A percentile compares a stretch with the other conserved stretches of the same genome.
Conservation (phyloP, 768 basidiomycete species). For the Lactifluus pinguis region DNA sequence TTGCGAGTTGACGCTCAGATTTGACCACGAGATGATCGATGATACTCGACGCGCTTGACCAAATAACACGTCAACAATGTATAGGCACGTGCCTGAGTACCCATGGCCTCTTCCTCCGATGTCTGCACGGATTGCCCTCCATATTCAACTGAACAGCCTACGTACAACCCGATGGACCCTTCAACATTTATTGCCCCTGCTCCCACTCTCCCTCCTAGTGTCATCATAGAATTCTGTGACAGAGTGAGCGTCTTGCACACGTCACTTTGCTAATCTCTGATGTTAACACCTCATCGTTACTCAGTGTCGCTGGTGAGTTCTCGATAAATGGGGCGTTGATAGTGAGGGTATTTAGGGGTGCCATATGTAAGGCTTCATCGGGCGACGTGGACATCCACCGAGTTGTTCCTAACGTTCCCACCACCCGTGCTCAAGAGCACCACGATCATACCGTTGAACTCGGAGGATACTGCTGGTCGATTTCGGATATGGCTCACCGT, state of each 20-base stretch:
- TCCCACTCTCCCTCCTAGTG: conserved; percentile 38
- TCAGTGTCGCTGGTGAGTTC: conserved; percentile 69
- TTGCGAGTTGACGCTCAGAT: not conserved
- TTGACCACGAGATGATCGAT: not conserved
- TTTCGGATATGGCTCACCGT: conserved; percentile 82
- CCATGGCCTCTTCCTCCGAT: not conserved
- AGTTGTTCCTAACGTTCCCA: conserved; percentile 85
- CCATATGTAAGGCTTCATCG: conserved; percentile 67
- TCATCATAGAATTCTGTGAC: conserved; percentile 92
- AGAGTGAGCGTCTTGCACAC: conserved; percentile 43
- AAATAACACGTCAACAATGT: conserved; percentile 47
- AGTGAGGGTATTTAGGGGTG: not conserved
- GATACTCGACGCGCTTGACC: conserved; percentile 6
- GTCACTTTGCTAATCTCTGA: not conserved
- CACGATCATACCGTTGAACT: conserved; percentile 62
- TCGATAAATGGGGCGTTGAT: not conserved
- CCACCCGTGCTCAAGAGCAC: conserved; percentile 61
- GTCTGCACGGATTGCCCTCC: conserved; percentile 21
- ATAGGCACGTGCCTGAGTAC: conserved; percentile 10
- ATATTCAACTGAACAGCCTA: not conserved
- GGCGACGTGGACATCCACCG: conserved; percentile 90
- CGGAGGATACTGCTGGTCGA: conserved; percentile 78
- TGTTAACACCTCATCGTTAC: not conserved
- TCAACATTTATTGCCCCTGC: conserved; percentile 49
- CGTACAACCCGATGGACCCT: conserved; percentile 32